Evolutionary conservation across 1,139 yeast species (phyloP), one percentile per base, ranked within the genome.

Genomic region (Candida sp.): DNA sequence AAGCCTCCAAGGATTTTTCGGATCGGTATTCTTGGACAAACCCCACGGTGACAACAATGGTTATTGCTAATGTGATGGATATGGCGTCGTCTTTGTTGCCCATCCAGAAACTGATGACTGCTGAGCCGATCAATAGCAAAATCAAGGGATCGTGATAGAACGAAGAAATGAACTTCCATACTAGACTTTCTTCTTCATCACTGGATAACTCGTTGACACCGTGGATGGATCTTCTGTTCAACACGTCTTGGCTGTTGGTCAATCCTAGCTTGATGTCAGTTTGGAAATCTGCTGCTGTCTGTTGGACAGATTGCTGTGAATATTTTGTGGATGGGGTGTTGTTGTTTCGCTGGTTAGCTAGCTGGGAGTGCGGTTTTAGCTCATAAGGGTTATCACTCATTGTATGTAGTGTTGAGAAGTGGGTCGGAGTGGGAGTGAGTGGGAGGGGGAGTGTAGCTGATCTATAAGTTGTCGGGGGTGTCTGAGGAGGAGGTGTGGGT

Each of bases 1-100:
- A 80, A 0, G 98, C 98, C 63, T 91, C 96, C 53, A 94, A 75
- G 3, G 97, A 89, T 72, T 94, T 89, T 66, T 94, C 99, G 0
- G 97, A 89, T 61, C 98, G 80, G 66, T 92, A 92, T 67, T 94
- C 99, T 69, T 94, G 99, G 26, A 94, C 93, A 70, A 94, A 94
- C 0, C 98, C 99, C 31, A 94, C 99, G 0, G 96, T 83, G 7
- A 93, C 97, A 31, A 93, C 98, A 59, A 93, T 92, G 38, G 89
- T 62, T 52, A 93, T 90, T 5, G 98, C 98, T 58, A 91, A 75
- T 0, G 96, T 86, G 62, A 93, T 93, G 55, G 96, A 86, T 27
- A 94, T 74, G 2, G 98, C 96, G 67, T 94, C 99, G 66, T 93
- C 98, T 38, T 85, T 84, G 69, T 94, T 94, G 26, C 97, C 96